phyloP scores from a whole-genome alignment of 225 moss, liverwort and hornwort genomes.

The Antitrichia curtipendula region DNA sequence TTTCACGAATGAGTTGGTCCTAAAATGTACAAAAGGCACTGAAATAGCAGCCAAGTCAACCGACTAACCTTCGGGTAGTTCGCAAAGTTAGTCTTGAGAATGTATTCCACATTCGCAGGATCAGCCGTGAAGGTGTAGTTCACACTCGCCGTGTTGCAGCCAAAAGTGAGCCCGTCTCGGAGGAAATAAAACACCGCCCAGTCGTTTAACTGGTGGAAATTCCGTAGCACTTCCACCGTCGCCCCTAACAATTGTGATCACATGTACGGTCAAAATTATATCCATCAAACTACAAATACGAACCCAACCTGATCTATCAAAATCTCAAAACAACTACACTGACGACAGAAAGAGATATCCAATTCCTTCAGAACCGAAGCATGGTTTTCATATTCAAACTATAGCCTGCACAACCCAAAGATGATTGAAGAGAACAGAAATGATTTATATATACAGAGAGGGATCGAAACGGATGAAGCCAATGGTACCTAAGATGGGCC shows the following conservation, averaged over 20 bases:
- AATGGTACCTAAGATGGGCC: not conserved
- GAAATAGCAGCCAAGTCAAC: not conserved
- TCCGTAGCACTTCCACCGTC: slow-evolving; percentile 26
- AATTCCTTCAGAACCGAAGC: not conserved
- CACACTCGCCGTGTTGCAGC: not conserved
- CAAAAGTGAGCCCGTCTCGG: slow-evolving; percentile 18
- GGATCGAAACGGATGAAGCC: not conserved
- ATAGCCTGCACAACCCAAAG: no score
- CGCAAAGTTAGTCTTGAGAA: slow-evolving; percentile 66
- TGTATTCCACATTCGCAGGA: slow-evolving; percentile 50
- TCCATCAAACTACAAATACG: not conserved
- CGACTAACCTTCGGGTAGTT: slow-evolving; percentile 60
- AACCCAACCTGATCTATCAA: no score
- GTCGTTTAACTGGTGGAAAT: slow-evolving; percentile 32
- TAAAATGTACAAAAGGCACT: not conserved
- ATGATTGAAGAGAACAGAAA: not conserved
- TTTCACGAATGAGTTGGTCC: no score
- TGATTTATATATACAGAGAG: not conserved
- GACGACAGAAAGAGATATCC: not conserved
- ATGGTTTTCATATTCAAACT: no score
- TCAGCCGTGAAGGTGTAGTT: slow-evolving; percentile 36
- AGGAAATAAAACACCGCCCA: slow-evolving; percentile 42
- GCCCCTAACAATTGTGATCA: slow-evolving; percentile 4
- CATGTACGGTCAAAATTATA: not conserved
- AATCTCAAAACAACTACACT: not conserved